These are phyloP conservation scores for Pyrus hybrid DNA, from an alignment of 331 rosid genomes.

Conservation along the genomic window DNA sequence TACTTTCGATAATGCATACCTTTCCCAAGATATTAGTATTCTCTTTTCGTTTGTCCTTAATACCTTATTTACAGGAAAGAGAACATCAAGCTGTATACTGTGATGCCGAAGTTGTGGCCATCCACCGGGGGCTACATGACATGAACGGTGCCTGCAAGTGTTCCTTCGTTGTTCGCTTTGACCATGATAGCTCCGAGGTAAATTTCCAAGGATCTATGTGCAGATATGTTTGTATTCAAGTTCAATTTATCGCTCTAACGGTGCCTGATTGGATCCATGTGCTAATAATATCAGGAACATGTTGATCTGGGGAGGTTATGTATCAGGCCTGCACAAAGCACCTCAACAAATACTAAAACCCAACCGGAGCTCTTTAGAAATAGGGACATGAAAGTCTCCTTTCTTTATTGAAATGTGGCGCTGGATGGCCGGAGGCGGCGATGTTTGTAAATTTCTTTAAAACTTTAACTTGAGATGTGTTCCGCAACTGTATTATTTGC, in stretches of 20 bases:
- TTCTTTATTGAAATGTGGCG: conserved; percentile 11
- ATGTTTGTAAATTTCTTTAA: too few relatives aligned
- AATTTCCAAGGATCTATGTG: background rate
- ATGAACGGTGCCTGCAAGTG: conserved; percentile 26
- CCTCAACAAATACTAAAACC: background rate
- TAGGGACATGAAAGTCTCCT: conserved; percentile 17
- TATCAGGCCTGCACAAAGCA: conserved; percentile 44
- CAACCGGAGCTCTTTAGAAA: conserved; percentile 27
- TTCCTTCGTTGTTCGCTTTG: conserved; percentile 31
- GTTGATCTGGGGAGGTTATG: conserved; percentile 49
- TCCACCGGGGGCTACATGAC: conserved; percentile 34
- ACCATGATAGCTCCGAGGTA: conserved; percentile 52
- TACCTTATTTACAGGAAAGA: conserved; percentile 46
- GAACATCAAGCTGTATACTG: conserved; percentile 39
- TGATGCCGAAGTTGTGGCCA: conserved; percentile 36
- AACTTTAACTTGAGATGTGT: too few relatives aligned
- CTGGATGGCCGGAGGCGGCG: too few relatives aligned
- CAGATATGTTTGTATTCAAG: background rate
- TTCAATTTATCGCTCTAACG: background rate
- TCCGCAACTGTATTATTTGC: too few relatives aligned
- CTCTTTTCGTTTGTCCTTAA: background rate
- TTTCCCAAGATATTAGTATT: background rate
- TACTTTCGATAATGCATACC: too few relatives aligned
- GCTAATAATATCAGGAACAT: conserved; percentile 40
- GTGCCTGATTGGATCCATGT: background rate